Conservation (phyloP, 2,329 filamentous ascomycete genomes). For the Fusarium chuoi region DNA sequence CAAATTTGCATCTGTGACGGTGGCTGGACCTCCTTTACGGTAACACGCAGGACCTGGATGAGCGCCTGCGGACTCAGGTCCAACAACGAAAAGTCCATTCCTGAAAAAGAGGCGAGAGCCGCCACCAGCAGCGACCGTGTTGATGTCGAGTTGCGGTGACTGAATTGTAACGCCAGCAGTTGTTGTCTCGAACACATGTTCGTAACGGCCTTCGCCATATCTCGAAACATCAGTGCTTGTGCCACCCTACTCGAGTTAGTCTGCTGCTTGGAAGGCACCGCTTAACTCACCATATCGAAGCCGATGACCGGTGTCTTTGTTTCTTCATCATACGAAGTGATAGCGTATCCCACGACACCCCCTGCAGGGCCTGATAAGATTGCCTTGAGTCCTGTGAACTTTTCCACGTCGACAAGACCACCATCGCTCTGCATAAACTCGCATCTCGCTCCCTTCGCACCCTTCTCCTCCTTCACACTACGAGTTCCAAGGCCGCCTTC, state of each 20-base stretch:
- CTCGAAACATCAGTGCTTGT: slow-evolving; percentile 92
- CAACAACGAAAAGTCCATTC: slow-evolving; percentile 90
- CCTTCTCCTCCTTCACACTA: slow-evolving; percentile 74
- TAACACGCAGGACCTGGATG: slow-evolving; percentile 93
- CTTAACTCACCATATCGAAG: slow-evolving; percentile 78
- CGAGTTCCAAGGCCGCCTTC: slow-evolving; percentile 80
- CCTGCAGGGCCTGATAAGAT: slow-evolving; percentile 93
- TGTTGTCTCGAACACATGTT: slow-evolving; percentile 94
- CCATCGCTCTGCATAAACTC: slow-evolving; percentile 97
- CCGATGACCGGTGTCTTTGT: slow-evolving; percentile 90
- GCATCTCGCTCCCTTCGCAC: slow-evolving; percentile 78
- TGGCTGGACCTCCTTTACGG: slow-evolving; percentile 86
- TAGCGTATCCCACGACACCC: slow-evolving; percentile 90
- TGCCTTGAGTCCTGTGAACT: slow-evolving; percentile 85
- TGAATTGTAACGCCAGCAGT: slow-evolving; percentile 95
- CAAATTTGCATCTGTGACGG: slow-evolving; percentile 93
- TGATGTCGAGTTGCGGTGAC: slow-evolving; percentile 91
- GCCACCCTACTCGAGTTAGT: slow-evolving; percentile 64
- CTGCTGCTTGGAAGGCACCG: background rate
- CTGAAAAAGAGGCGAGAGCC: slow-evolving; percentile 87
- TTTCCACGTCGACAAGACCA: slow-evolving; percentile 76
- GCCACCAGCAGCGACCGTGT: slow-evolving; percentile 92
- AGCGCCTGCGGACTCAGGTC: slow-evolving; percentile 87
- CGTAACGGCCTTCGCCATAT: slow-evolving; percentile 85
- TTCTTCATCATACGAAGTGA: slow-evolving; percentile 86